A percentile compares a stretch with the other conserved stretches of the same genome.
These are phyloP conservation scores for Fusarium abutilonis DNA, from an alignment of 2,329 filamentous ascomycete genomes.

Conservation along the genomic window DNA sequence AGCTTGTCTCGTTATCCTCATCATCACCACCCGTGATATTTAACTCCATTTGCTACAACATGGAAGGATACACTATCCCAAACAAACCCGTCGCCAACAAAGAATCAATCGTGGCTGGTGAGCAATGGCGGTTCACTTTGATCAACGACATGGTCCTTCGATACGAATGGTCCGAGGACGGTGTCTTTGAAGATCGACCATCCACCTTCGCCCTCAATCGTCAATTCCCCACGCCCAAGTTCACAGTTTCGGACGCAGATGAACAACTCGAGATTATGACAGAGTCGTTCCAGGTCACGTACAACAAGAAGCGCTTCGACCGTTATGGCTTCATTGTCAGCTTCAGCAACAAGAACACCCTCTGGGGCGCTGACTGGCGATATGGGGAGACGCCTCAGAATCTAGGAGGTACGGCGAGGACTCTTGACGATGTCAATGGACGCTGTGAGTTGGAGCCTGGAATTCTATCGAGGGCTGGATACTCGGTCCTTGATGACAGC, in stretches of 20 bases:
- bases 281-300: conserved; percentile 63
- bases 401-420: conserved; percentile 62
- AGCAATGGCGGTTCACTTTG: conserved; percentile 67
- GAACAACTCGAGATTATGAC: conserved; percentile 65
- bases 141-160: conserved; percentile 66
- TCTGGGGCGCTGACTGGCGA: conserved; percentile 53
- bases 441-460: conserved; percentile 60
- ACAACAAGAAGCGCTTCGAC: conserved; percentile 66
- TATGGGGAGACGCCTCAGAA: conserved; percentile 58
- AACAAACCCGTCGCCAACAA: conserved; percentile 33
- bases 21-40: background rate
- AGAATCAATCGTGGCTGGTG: conserved; percentile 31
- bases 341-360: conserved; percentile 54
- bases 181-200: conserved; percentile 68
- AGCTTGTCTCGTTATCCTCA: background rate
- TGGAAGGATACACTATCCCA: conserved; percentile 37
- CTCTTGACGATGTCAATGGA: conserved; percentile 64
- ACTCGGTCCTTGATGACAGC: conserved; percentile 63
- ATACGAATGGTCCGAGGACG: conserved; percentile 70
- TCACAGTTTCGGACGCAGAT: conserved; percentile 58
- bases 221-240: conserved; percentile 54
- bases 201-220: conserved; percentile 70
- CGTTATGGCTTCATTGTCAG: conserved; percentile 58
- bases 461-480: conserved; percentile 61
- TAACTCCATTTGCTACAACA: conserved; percentile 2